These are phyloP conservation scores for Rhamnella rubrinervis DNA, from an alignment of 331 rosid genomes.

Conservation along the genomic window DNA sequence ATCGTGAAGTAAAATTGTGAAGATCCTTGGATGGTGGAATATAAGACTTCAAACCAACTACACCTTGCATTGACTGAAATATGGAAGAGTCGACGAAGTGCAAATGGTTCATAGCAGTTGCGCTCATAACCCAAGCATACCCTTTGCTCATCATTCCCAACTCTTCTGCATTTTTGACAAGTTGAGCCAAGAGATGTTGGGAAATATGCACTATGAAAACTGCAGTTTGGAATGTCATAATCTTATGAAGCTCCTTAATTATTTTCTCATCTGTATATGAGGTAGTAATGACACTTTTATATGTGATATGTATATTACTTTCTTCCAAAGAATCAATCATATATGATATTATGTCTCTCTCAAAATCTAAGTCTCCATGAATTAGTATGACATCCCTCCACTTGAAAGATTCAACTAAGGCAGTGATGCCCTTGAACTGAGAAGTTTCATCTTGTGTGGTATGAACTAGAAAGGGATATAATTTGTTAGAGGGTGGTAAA, in stretches of 20 bases:
- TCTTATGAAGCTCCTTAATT: too few species aligned
- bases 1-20: not conserved
- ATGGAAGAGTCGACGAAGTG: not conserved
- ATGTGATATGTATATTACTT: too few species aligned
- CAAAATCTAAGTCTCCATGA: too few species aligned
- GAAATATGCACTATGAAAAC: conserved; percentile 10
- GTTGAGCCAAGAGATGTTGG: not conserved
- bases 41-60: not conserved
- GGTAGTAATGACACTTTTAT: too few species aligned
- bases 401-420: too few species aligned
- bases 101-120: not conserved
- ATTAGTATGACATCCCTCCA: too few species aligned
- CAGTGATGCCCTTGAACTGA: too few species aligned
- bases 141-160: conserved; percentile 1
- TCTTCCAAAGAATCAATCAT: too few species aligned
- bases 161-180: not conserved
- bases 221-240: not conserved
- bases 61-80: conserved; percentile 2
- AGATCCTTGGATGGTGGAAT: not conserved
- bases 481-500: too few species aligned
- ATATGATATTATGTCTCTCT: not conserved
- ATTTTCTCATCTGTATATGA: too few species aligned
- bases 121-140: not conserved
- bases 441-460: too few species aligned
- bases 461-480: too few species aligned